phyloP scores from a whole-genome alignment of 2,329 filamentous ascomycete species.

The Neofusicoccum parvum region DNA sequence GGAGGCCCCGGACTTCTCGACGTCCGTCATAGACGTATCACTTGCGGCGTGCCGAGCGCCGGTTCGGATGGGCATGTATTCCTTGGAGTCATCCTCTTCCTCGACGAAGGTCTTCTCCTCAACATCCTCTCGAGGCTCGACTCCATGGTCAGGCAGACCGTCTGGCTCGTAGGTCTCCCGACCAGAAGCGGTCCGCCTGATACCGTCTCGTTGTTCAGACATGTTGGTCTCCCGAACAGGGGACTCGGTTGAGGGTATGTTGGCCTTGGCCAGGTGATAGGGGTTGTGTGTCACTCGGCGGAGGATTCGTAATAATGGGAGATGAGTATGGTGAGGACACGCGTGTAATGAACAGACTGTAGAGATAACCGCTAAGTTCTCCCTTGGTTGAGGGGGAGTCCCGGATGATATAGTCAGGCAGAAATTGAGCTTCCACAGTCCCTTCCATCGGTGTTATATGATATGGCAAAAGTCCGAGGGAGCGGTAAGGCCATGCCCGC shows the following conservation, averaged over 20 bases:
- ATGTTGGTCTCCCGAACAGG: neutral
- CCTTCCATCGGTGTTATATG: neutral
- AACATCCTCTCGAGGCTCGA: neutral
- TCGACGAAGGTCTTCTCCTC: neutral
- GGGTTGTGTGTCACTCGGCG: neutral
- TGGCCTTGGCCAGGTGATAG: neutral
- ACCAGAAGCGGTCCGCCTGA: slow-evolving; percentile 31
- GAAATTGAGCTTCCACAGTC: neutral
- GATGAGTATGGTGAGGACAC: too few species aligned
- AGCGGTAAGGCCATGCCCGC: neutral
- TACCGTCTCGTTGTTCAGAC: slow-evolving; percentile 22
- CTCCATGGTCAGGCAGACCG: slow-evolving; percentile 23
- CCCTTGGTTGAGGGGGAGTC: neutral
- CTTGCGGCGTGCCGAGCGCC: neutral
- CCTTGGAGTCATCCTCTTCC: neutral
- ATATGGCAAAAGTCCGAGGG: neutral
- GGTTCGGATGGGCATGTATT: slow-evolving; percentile 8
- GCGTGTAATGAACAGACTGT: too few species aligned
- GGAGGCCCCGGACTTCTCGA: neutral
- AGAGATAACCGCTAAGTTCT: too few species aligned
- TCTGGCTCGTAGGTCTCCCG: slow-evolving; percentile 35
- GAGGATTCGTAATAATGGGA: too few species aligned
- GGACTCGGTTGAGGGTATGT: neutral
- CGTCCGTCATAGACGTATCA: neutral
- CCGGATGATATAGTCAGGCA: neutral